A percentile compares a stretch with the other conserved stretches of the same genome.
Evolutionary conservation across 1,139 yeast genomes (phyloP).

Genomic region (Tardiomyces depauwii): DNA sequence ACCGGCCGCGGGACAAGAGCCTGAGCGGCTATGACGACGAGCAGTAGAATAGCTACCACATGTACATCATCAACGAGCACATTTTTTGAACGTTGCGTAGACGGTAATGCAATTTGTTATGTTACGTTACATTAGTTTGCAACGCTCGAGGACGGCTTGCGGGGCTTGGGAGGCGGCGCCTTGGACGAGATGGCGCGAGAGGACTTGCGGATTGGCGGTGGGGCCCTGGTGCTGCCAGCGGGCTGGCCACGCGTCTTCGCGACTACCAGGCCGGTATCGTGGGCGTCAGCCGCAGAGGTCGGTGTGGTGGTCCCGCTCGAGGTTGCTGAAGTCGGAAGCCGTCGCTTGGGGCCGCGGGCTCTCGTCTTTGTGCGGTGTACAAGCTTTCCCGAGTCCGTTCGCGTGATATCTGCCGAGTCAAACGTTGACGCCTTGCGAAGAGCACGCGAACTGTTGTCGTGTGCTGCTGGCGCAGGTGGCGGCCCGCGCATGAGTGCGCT

Average conservation of each 20-base stretch:
- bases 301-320: not conserved
- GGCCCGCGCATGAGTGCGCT: not conserved
- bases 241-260: not conserved
- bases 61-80: not conserved
- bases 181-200: not conserved
- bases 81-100: too few species aligned
- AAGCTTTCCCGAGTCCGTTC: not conserved
- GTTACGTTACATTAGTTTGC: not conserved
- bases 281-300: too few species aligned
- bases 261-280: not conserved
- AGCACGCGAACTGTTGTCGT: not conserved
- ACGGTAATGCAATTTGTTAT: too few species aligned
- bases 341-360: not conserved
- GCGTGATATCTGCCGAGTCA: not conserved
- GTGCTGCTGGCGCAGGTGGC: not conserved
- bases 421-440: not conserved
- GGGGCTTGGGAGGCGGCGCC: not conserved
- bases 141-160: not conserved
- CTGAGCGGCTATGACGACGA: slow-evolving; percentile 26
- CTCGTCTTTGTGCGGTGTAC: not conserved
- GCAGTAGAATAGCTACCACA: not conserved
- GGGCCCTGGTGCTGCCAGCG: not conserved
- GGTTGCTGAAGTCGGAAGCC: not conserved
- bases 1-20: slow-evolving; percentile 20
- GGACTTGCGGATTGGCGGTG: not conserved